A percentile compares a stretch with the other conserved stretches of the same genome.
Evolutionary conservation across 371 early-diverging fungal species (phyloP).

Genomic region (Zancudomyces culisetae): DNA sequence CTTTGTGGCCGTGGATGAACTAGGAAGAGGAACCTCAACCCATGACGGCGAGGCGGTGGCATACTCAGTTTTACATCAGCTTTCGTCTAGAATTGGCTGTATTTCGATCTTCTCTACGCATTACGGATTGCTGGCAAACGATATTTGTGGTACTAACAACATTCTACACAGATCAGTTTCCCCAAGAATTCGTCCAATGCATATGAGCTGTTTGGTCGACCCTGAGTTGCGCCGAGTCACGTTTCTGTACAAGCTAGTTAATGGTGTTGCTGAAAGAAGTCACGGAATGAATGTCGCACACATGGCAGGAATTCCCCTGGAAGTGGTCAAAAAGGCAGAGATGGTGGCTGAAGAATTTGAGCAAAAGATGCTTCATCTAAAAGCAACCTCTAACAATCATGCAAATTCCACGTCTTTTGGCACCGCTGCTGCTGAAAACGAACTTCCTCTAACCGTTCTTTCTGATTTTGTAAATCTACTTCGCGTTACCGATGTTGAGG

Average conservation of each 20-base stretch:
- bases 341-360: constrained; percentile 55
- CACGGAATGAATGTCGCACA: constrained; percentile 88
- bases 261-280: constrained; percentile 63
- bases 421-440: neutral
- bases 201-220: constrained; percentile 66
- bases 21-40: constrained; percentile 97
- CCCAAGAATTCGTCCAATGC: constrained; percentile 27
- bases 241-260: constrained; percentile 85
- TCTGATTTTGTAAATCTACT: constrained; percentile 26
- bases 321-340: constrained; percentile 32
- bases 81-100: constrained; percentile 70
- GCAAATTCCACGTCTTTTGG: neutral
- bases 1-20: constrained; percentile 97
- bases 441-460: constrained; percentile 15
- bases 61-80: constrained; percentile 72
- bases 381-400: neutral
- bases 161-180: constrained; percentile 15
- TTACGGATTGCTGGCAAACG: constrained; percentile 79
- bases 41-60: constrained; percentile 98
- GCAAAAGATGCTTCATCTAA: constrained; percentile 8
- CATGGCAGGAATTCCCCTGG: constrained; percentile 82
- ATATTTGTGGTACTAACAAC: constrained; percentile 45
- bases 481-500: constrained; percentile 12
- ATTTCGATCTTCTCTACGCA: constrained; percentile 94
- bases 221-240: constrained; percentile 72